A percentile compares a stretch with the other conserved stretches of the same genome.
phyloP scores from a whole-genome alignment of 768 basidiomycete genomes.

The Hebeloma cylindrosporum region DNA sequence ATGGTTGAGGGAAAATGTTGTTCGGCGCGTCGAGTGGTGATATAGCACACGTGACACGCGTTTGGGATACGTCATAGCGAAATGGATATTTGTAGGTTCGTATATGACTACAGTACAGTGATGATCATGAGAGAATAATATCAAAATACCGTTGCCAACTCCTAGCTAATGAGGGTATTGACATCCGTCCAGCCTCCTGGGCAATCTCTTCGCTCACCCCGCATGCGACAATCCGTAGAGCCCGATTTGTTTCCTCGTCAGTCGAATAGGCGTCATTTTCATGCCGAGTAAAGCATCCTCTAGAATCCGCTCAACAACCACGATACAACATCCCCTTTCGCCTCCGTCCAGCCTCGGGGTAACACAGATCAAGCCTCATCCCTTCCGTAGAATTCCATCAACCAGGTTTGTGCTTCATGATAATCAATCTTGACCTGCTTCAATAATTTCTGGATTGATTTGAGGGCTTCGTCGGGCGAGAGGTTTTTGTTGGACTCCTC shows the following conservation, averaged over 20 bases:
- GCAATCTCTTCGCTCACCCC: too few relatives aligned
- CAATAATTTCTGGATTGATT: slow-evolving; percentile 57
- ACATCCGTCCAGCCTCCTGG: too few relatives aligned
- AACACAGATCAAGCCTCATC: slow-evolving; percentile 7
- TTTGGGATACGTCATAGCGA: slow-evolving; percentile 14
- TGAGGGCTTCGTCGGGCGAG: slow-evolving; percentile 49
- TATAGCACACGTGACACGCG: slow-evolving; percentile 18
- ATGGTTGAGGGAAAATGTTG: slow-evolving; percentile 13
- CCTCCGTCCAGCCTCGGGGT: background rate
- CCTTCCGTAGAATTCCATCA: slow-evolving; percentile 48
- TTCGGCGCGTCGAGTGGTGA: slow-evolving; percentile 7
- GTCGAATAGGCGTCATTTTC: slow-evolving; percentile 8
- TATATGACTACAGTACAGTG: too few relatives aligned
- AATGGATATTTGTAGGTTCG: background rate
- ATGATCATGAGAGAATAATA: too few relatives aligned
- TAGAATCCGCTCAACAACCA: too few relatives aligned
- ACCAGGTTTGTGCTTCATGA: slow-evolving; percentile 61
- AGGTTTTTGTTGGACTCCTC: slow-evolving; percentile 48
- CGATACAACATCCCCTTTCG: background rate
- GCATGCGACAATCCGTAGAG: too few relatives aligned
- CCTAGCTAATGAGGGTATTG: too few relatives aligned
- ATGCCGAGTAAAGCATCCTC: slow-evolving; percentile 6
- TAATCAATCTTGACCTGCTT: slow-evolving; percentile 67
- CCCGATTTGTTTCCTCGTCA: slow-evolving; percentile 11
- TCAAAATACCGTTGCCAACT: too few relatives aligned